Evolutionary conservation across 306 rosid species (phyloP).

Genomic region (Lupinus albus): DNA sequence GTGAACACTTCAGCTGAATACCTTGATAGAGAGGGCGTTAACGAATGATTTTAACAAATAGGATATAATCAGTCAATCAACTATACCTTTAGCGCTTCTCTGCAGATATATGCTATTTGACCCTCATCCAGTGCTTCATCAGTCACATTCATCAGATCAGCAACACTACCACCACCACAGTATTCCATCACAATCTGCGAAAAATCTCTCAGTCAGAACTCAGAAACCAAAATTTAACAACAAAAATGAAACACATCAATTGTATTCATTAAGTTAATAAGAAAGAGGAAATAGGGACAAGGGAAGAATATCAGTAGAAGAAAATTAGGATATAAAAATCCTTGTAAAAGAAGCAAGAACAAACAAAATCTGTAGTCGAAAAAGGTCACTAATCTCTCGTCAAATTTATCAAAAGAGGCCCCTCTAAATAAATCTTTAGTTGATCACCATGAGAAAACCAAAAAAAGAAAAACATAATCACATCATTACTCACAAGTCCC

Average conservation of each 20-base stretch:
- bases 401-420: conserved; percentile 4
- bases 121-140: conserved; percentile 90
- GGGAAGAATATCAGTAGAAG: neutral
- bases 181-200: conserved; percentile 99
- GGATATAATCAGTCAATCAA: conserved; percentile 35
- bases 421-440: conserved; percentile 23
- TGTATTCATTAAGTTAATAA: neutral
- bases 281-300: too few species aligned
- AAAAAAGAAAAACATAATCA: conserved; percentile 12
- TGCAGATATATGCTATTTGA: conserved; percentile 93
- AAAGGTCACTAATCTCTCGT: neutral
- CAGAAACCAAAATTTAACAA: conserved; percentile 42
- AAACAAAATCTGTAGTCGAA: conserved; percentile 21
- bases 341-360: conserved; percentile 13
- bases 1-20: conserved; percentile 17
- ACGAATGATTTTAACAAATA: conserved; percentile 28
- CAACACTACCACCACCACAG: conserved; percentile 99
- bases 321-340: conserved; percentile 1
- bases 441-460: conserved; percentile 14
- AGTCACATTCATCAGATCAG: conserved; percentile 83
- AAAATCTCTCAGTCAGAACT: conserved; percentile 46
- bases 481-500: conserved; percentile 1
- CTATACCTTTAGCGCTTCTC: conserved; percentile 91
- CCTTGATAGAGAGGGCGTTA: conserved; percentile 29
- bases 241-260: conserved; percentile 17